Evolutionary conservation across 495 filamentous ascomycete genomes (phyloP).

Genomic region (Annulohypoxylon moriforme): DNA sequence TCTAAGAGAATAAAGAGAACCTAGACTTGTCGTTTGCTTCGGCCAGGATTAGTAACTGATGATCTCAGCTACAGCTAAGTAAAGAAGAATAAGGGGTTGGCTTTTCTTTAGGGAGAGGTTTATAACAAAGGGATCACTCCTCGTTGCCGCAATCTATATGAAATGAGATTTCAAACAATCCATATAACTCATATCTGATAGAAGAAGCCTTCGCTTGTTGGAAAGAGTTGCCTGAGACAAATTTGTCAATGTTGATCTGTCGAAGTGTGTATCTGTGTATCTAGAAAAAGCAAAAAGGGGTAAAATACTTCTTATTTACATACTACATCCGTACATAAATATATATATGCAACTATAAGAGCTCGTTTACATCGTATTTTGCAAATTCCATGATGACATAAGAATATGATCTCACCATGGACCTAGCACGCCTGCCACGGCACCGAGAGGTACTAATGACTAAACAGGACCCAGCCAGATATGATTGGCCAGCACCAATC

Average conservation of each 20-base stretch:
- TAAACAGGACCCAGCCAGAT: background rate
- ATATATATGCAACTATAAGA: background rate
- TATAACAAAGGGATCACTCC: conserved; percentile 19
- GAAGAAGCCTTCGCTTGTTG: conserved; percentile 9
- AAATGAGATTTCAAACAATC: background rate
- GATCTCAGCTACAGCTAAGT: conserved; percentile 16
- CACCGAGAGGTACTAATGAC: conserved; percentile 18
- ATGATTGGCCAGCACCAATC: conserved; percentile 18
- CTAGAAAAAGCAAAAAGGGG: background rate
- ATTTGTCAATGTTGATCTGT: conserved; percentile 24
- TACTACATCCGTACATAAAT: background rate
- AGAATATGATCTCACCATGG: background rate
- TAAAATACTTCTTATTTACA: background rate
- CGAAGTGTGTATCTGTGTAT: background rate
- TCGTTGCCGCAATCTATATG: conserved; percentile 11
- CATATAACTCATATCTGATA: conserved; percentile 1
- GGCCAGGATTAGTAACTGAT: background rate
- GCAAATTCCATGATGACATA: background rate
- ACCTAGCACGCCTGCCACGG: background rate
- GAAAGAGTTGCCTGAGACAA: conserved; percentile 7
- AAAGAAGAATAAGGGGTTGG: conserved; percentile 8
- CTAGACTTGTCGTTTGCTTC: conserved; percentile 11
- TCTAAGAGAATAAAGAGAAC: conserved; percentile 15
- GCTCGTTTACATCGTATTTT: background rate
- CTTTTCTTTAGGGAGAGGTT: background rate